These are phyloP conservation scores for Zalaria obscura DNA, from an alignment of 2,329 filamentous ascomycete species.

Conservation along the genomic window DNA sequence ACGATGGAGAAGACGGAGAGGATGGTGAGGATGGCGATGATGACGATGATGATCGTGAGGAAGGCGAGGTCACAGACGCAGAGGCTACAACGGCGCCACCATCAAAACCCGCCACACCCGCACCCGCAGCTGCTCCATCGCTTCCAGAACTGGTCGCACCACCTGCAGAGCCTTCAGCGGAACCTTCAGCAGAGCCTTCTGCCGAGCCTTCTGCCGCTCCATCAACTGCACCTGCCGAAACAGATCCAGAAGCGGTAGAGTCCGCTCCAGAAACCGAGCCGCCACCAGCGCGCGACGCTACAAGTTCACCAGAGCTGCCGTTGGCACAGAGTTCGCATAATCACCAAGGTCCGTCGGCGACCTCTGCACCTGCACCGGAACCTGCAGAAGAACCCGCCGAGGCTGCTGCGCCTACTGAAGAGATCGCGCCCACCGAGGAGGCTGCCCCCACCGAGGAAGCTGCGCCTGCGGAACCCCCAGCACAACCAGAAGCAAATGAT, in stretches of 20 bases:
- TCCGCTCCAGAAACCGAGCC: neutral
- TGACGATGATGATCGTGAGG: constrained; percentile 28
- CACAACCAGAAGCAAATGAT: no score
- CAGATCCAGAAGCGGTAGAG: neutral
- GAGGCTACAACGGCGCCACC: constrained; percentile 1
- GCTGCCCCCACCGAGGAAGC: no score
- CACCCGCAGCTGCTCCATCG: neutral
- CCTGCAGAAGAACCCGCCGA: no score
- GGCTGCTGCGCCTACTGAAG: no score
- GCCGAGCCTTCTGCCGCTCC: neutral
- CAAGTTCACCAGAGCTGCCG: neutral
- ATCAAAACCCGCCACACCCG: neutral
- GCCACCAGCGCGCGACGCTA: neutral
- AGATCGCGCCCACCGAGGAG: no score
- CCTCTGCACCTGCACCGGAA: no score
- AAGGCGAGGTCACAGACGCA: constrained; percentile 19
- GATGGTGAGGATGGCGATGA: constrained; percentile 31
- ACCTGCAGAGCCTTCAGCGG: neutral
- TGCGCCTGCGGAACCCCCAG: no score
- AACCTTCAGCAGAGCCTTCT: neutral
- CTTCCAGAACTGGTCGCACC: neutral
- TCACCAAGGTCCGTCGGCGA: no score
- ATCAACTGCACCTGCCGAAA: neutral
- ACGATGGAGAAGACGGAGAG: constrained; percentile 36
- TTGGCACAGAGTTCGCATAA: neutral